phyloP scores from a whole-genome alignment of 345 rosid genomes.

The Pelargonium nanum region DNA sequence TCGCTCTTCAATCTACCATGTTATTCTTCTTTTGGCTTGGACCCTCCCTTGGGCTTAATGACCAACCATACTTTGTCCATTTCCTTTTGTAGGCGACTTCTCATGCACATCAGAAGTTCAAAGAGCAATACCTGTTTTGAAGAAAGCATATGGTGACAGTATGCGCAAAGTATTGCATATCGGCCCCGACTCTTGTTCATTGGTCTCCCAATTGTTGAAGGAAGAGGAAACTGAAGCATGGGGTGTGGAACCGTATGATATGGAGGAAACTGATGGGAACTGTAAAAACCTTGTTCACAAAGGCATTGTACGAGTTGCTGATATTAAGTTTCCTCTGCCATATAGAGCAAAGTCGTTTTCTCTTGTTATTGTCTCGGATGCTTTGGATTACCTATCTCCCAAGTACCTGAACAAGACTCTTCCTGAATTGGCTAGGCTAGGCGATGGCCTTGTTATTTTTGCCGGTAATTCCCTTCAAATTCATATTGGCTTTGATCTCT shows the following conservation, averaged over 20 bases:
- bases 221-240: conserved; percentile 92
- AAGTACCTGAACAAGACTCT: conserved; percentile 87
- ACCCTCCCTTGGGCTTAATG: not conserved
- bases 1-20: too few relatives aligned
- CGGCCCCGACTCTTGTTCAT: conserved; percentile 92
- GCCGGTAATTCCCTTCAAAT: conserved; percentile 40
- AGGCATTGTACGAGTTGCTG: conserved; percentile 89
- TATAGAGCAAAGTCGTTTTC: conserved; percentile 86
- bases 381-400: conserved; percentile 84
- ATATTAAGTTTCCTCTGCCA: conserved; percentile 82
- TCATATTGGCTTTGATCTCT: not conserved
- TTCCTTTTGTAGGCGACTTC: conserved; percentile 42
- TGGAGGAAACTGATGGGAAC: conserved; percentile 75
- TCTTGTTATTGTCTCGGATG: conserved; percentile 87
- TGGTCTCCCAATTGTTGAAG: conserved; percentile 66
- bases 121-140: conserved; percentile 63
- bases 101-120: conserved; percentile 80
- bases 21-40: too few relatives aligned
- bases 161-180: conserved; percentile 91
- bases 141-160: conserved; percentile 78
- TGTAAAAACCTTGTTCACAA: conserved; percentile 76
- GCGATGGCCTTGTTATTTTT: conserved; percentile 64
- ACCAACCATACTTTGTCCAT: not conserved
- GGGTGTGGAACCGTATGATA: conserved; percentile 97
- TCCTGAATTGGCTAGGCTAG: conserved; percentile 79